These are phyloP conservation scores for Lobulomyces angularis DNA, from an alignment of 192 early-diverging fungal species.

Conservation along the genomic window DNA sequence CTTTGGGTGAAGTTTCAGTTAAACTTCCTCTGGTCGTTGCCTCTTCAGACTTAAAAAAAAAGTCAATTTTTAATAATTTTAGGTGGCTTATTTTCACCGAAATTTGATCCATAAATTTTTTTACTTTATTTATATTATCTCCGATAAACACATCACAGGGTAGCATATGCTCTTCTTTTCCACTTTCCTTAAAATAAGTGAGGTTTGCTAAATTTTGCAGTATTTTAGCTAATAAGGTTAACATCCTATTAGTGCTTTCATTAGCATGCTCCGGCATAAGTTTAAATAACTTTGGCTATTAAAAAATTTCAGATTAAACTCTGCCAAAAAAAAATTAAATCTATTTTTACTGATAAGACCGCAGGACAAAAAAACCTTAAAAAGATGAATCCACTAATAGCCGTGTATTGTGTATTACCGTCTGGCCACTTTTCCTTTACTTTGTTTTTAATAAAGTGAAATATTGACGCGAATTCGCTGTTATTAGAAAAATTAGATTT, in stretches of 20 bases:
- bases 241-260: constrained; percentile 20
- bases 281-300: constrained; percentile 35
- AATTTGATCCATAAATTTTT: constrained; percentile 35
- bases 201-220: constrained; percentile 49
- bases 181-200: constrained; percentile 36
- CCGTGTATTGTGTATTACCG: constrained; percentile 5
- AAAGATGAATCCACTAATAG: constrained; percentile 44
- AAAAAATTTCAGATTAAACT: constrained; percentile 3
- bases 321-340: neutral
- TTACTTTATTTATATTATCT: constrained; percentile 27
- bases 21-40: too few species aligned
- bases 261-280: constrained; percentile 27
- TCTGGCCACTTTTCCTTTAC: constrained; percentile 9
- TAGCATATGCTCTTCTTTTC: constrained; percentile 46
- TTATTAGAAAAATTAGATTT: constrained; percentile 10
- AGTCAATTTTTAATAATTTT: too few species aligned
- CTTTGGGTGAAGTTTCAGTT: too few species aligned
- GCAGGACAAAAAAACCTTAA: constrained; percentile 47
- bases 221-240: constrained; percentile 45
- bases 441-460: constrained; percentile 13
- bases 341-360: constrained; percentile 23
- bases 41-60: too few species aligned
- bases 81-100: too few species aligned
- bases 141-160: constrained; percentile 37
- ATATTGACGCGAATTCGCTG: constrained; percentile 8